These are phyloP conservation scores for Talaromyces verruculosus DNA, from an alignment of 2,329 filamentous ascomycete genomes.

Conservation along the genomic window DNA sequence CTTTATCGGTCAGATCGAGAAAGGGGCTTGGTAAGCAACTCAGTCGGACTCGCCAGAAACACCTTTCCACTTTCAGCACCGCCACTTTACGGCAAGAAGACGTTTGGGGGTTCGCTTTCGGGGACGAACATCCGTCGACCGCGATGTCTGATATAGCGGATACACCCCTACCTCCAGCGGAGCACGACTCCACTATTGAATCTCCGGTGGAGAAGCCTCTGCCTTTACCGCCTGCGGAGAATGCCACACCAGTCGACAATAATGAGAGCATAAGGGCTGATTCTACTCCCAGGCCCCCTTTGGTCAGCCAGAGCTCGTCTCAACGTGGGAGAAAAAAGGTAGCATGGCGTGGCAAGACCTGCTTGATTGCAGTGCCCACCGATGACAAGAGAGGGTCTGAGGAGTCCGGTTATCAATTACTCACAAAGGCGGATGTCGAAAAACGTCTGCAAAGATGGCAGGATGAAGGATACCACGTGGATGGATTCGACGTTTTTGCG, in stretches of 20 bases:
- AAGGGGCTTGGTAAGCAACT: constrained; percentile 22
- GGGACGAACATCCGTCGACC: constrained; percentile 37
- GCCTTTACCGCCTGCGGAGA: constrained; percentile 37
- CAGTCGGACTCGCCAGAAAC: constrained; percentile 33
- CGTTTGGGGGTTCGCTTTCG: constrained; percentile 48
- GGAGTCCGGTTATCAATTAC: constrained; percentile 37
- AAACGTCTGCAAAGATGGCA: constrained; percentile 43
- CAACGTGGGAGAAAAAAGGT: constrained; percentile 65
- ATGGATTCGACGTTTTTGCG: constrained; percentile 41
- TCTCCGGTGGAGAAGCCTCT: constrained; percentile 43
- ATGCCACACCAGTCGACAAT: constrained; percentile 5
- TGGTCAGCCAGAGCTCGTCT: constrained; percentile 29
- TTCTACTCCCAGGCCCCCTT: constrained; percentile 19
- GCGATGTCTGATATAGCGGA: constrained; percentile 36
- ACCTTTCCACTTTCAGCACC: constrained; percentile 39
- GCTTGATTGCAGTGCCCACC: constrained; percentile 67
- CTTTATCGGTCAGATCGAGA: constrained; percentile 33
- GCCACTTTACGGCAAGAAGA: constrained; percentile 47
- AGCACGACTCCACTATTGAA: constrained; percentile 21
- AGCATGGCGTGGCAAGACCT: constrained; percentile 72
- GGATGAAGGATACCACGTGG: constrained; percentile 45
- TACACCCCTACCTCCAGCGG: constrained; percentile 22
- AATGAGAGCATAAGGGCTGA: neutral
- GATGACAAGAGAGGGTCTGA: constrained; percentile 64
- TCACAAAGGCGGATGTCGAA: constrained; percentile 43